Evolutionary conservation across 805 yeast species (phyloP), one percentile per base, ranked within the genome.

Genomic region (Wickerhamiella parazyma): DNA sequence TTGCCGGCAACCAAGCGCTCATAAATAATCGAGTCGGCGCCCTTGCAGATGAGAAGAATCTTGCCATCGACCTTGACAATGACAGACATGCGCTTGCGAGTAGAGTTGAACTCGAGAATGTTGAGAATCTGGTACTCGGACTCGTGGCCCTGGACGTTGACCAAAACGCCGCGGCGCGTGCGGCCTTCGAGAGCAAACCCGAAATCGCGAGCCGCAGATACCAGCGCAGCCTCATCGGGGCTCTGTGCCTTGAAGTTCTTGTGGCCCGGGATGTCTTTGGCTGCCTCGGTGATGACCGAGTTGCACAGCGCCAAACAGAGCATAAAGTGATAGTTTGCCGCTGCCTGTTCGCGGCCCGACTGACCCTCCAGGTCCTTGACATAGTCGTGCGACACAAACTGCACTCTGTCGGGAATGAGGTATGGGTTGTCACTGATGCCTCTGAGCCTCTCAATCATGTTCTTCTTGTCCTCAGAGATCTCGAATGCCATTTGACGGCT

Each of bases 151-250:
- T 73, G 73, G 11, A 63, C 61, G 43, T 64, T 58, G 16, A 69
- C 44, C 8, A 70, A 55, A 25, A 78, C 64, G 1, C 73, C 69
- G 33, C 68, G 66, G 53, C 80, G 69, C 12, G 70, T 67, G 43
- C 80, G 65, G 26, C 71, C 81, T 34, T 69, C 60, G 56, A 80
- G 76, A 0, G 73, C 76, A 51, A 79, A 69, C 11, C 93, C 93
- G 46, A 80, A 54, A 58, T 82, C 91, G 44, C 85, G 66, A 1
- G 91, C 91, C 20, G 76, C 80, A 1, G 82, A 69, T 11, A 82
- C 93, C 44, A 82, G 68, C 1, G 93, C 91, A 25, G 81, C 78
- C 57, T 83, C 93, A 62, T 82, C 93, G 0, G 93, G 93, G 4
- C 86, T 78, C 57, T 82, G 91, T 0, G 93, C 93, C 56, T 80